These are phyloP conservation scores for Trichophyton rubrum DNA, from an alignment of 2,329 filamentous ascomycete species.

Conservation along the genomic window DNA sequence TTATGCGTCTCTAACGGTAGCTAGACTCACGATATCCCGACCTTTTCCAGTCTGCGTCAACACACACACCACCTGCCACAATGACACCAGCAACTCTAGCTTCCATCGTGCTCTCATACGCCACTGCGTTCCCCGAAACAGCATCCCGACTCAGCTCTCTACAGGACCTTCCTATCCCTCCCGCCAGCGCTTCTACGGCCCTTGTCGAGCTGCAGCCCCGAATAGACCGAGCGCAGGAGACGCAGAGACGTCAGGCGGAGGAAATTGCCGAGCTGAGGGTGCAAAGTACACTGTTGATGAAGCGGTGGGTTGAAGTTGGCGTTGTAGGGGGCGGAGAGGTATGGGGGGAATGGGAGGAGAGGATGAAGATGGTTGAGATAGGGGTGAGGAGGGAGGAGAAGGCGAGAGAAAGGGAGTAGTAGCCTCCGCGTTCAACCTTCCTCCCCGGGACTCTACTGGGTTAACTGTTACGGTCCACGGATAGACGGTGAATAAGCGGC, in stretches of 20 bases:
- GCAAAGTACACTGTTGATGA: conserved; percentile 40
- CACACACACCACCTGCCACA: conserved; percentile 24
- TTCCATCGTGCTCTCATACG: conserved; percentile 34
- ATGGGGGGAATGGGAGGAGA: conserved; percentile 59
- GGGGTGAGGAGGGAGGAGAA: conserved; percentile 52
- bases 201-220: conserved; percentile 34
- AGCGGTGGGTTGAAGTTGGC: conserved; percentile 61
- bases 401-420: not conserved
- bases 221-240: conserved; percentile 24
- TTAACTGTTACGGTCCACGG: not conserved
- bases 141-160: conserved; percentile 37
- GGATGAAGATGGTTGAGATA: conserved; percentile 54
- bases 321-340: conserved; percentile 55
- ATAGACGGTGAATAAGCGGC: not conserved
- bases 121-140: conserved; percentile 36
- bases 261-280: conserved; percentile 31
- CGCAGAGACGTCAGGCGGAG: conserved; percentile 29
- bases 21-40: conserved; percentile 31
- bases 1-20: conserved; percentile 5
- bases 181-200: conserved; percentile 29
- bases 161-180: conserved; percentile 36
- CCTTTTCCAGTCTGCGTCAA: conserved; percentile 27
- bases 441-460: not conserved
- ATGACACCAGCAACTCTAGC: conserved; percentile 27
- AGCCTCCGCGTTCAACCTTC: not conserved